Conservation (phyloP, 192 early-diverging fungal species). For the Podila clonocystis region DNA sequence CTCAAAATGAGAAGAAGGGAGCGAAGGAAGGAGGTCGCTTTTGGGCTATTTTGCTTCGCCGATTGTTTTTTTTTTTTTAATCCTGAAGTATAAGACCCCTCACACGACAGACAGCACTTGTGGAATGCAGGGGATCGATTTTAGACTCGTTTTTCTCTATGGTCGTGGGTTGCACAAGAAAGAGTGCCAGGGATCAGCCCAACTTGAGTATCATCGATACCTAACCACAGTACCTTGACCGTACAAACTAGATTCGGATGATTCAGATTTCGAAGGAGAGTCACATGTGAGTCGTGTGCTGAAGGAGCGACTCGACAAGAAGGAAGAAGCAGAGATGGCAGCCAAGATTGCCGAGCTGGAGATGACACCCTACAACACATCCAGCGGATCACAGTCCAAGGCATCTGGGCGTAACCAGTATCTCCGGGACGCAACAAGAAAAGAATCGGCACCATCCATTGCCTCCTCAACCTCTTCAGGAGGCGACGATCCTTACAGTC, state of each 20-base stretch:
- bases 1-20: neutral
- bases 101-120: neutral
- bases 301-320: conserved; percentile 62
- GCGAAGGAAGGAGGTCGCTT: neutral
- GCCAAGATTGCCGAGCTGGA: conserved; percentile 47
- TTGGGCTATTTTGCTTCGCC: neutral
- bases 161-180: no score
- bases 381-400: conserved; percentile 14
- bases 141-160: neutral
- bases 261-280: conserved; percentile 65
- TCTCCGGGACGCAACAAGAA: conserved; percentile 6
- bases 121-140: neutral
- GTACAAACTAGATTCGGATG: conserved; percentile 59
- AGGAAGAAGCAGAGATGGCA: conserved; percentile 43
- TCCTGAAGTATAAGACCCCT: neutral
- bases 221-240: no score
- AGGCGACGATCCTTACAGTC: conserved; percentile 28
- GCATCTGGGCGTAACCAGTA: conserved; percentile 26
- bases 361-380: conserved; percentile 15
- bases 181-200: no score
- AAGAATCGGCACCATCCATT: conserved; percentile 7
- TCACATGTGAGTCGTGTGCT: conserved; percentile 62
- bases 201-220: no score
- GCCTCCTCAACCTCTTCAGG: conserved; percentile 6
- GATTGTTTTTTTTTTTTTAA: neutral